Percentiles rank a stretch among this genome's conserved stretches.
phyloP scores from a whole-genome alignment of 352 stramenopile genomes.

The Pythium chondricola region DNA sequence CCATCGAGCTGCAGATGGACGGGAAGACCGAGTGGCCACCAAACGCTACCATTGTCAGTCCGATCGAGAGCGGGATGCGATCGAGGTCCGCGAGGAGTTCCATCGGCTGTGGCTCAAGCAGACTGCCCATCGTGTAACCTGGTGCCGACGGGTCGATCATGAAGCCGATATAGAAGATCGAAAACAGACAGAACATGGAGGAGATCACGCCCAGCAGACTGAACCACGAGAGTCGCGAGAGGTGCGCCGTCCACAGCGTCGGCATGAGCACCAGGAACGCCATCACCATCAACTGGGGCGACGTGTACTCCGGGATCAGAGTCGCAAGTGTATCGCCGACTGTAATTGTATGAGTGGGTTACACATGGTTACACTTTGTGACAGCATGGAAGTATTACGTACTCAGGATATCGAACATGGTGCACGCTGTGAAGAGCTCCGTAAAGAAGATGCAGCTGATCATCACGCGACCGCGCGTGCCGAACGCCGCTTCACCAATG shows the following conservation, averaged over 20 bases:
- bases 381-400: no score
- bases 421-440: slow-evolving; percentile 74
- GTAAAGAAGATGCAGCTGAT: slow-evolving; percentile 79
- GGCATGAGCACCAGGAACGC: slow-evolving; percentile 72
- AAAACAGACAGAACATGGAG: slow-evolving; percentile 72
- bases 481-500: slow-evolving; percentile 78
- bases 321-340: slow-evolving; percentile 72
- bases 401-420: slow-evolving; percentile 81
- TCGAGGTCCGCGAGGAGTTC: slow-evolving; percentile 60
- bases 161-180: slow-evolving; percentile 72
- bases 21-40: slow-evolving; percentile 84
- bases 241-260: slow-evolving; percentile 72
- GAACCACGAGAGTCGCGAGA: slow-evolving; percentile 82
- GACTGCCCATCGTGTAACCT: slow-evolving; percentile 41
- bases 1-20: slow-evolving; percentile 86
- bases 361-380: no score
- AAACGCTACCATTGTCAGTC: slow-evolving; percentile 84
- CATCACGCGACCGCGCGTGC: slow-evolving; percentile 53
- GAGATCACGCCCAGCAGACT: slow-evolving; percentile 82
- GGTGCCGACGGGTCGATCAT: slow-evolving; percentile 35
- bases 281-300: slow-evolving; percentile 56
- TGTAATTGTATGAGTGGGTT: slow-evolving; percentile 11
- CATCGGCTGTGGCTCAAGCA: slow-evolving; percentile 50
- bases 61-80: slow-evolving; percentile 71
- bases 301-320: slow-evolving; percentile 55